A percentile compares a stretch with the other conserved stretches of the same genome.
These are phyloP conservation scores for Oemleria cerasiformis DNA, from an alignment of 306 rosid species.

Conservation along the genomic window DNA sequence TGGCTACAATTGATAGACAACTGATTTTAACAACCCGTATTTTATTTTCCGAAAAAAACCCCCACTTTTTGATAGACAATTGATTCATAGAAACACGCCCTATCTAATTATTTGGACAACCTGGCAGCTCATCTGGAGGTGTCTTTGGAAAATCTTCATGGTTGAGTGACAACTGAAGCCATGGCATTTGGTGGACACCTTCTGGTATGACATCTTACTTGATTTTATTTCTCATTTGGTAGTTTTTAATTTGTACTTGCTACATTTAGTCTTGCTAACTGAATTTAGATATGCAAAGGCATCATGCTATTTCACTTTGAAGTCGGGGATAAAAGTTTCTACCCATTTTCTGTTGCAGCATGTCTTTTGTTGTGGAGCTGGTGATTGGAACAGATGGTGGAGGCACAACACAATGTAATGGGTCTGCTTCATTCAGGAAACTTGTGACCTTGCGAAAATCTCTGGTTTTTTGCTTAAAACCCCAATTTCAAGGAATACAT, in stretches of 20 bases:
- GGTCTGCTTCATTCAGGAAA: conserved; percentile 85
- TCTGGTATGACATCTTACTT: conserved; percentile 58
- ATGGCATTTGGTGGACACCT: conserved; percentile 97
- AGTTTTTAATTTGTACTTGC: neutral
- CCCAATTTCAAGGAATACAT: conserved; percentile 51
- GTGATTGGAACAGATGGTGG: conserved; percentile 92
- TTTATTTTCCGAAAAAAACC: neutral
- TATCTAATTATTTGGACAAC: neutral
- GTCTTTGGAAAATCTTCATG: conserved; percentile 27
- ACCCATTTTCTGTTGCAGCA: neutral
- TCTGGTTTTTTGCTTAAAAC: conserved; percentile 61
- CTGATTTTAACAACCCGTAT: neutral
- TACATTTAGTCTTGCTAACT: too few species aligned
- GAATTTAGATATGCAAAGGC: too few species aligned
- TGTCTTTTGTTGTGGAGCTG: conserved; percentile 33
- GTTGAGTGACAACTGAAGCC: conserved; percentile 89
- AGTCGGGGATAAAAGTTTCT: too few species aligned
- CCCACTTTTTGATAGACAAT: too few species aligned
- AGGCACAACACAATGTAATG: conserved; percentile 71
- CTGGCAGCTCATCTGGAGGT: neutral
- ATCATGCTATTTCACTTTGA: too few species aligned
- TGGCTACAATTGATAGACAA: neutral
- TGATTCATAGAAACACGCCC: neutral
- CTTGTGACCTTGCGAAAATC: conserved; percentile 51
- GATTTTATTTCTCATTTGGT: conserved; percentile 12